These are phyloP conservation scores for Chrysopogon serrulatus DNA, from an alignment of 176 grass and related monocot species.

Conservation along the genomic window DNA sequence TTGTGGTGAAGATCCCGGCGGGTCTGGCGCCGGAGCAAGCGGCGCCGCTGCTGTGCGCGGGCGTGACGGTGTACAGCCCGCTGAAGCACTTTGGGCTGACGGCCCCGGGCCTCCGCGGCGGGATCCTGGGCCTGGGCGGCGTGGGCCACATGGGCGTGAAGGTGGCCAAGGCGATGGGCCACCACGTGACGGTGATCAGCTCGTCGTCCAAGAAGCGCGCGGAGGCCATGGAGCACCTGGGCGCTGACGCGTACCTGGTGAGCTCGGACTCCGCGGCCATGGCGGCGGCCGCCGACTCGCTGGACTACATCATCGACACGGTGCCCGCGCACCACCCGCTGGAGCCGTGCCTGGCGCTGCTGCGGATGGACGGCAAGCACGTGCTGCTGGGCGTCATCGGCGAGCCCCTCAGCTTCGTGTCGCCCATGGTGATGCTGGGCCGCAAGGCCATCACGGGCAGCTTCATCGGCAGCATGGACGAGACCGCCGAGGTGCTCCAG, in stretches of 20 bases:
- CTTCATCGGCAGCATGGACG: constrained; percentile 84
- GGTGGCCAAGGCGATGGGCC: constrained; percentile 84
- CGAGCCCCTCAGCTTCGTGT: constrained; percentile 79
- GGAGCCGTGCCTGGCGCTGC: constrained; percentile 80
- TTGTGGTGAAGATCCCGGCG: constrained; percentile 69
- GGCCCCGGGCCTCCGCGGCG: constrained; percentile 50
- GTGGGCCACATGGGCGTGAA: constrained; percentile 99
- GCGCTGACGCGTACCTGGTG: constrained; percentile 83
- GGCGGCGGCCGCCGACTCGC: constrained; percentile 44
- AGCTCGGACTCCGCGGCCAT: constrained; percentile 67
- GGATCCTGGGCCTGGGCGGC: constrained; percentile 78
- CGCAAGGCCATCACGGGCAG: constrained; percentile 80
- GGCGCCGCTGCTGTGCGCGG: constrained; percentile 86
- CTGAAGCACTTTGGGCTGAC: constrained; percentile 85
- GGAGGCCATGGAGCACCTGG: constrained; percentile 84
- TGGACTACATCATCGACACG: constrained; percentile 99
- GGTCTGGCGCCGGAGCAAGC: constrained; percentile 81
- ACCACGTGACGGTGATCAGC: constrained; percentile 96
- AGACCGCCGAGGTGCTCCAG: constrained; percentile 67
- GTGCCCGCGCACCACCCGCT: constrained; percentile 78
- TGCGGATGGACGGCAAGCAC: constrained; percentile 72
- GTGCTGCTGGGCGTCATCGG: constrained; percentile 85
- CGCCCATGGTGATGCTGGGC: constrained; percentile 82
- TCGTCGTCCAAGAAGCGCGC: constrained; percentile 72
- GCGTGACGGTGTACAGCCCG: constrained; percentile 93